phyloP scores from a whole-genome alignment of 805 yeast species.

The Maudiozyma barnettii region DNA sequence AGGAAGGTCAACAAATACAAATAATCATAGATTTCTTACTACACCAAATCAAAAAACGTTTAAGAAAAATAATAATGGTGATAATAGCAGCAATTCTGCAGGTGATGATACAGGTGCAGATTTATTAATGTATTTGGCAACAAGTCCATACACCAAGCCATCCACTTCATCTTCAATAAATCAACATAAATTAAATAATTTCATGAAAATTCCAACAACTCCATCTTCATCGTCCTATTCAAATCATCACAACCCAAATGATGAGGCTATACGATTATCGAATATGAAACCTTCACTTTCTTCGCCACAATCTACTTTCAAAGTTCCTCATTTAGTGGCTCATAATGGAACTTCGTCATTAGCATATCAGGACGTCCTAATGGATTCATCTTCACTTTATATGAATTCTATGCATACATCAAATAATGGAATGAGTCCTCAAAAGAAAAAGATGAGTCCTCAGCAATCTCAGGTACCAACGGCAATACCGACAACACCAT shows the following conservation, averaged over 20 bases:
- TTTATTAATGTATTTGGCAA: slow-evolving; percentile 29
- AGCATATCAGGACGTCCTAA: slow-evolving; percentile 12
- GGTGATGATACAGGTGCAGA: slow-evolving; percentile 29
- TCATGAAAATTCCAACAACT: slow-evolving; percentile 18
- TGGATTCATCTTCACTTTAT: slow-evolving; percentile 24
- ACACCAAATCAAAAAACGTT: slow-evolving; percentile 9
- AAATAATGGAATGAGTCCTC: slow-evolving; percentile 10
- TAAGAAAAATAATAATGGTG: slow-evolving; percentile 2
- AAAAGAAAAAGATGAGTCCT: slow-evolving; percentile 7
- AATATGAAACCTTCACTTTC: slow-evolving; percentile 23
- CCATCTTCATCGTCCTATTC: slow-evolving; percentile 13
- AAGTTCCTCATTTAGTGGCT: slow-evolving; percentile 13
- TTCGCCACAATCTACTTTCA: slow-evolving; percentile 26
- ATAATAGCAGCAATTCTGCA: neutral
- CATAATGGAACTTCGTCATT: slow-evolving; percentile 1
- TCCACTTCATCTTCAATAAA: neutral
- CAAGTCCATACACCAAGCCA: slow-evolving; percentile 24
- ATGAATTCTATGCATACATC: slow-evolving; percentile 1
- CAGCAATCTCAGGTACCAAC: neutral
- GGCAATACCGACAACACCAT: slow-evolving; percentile 24
- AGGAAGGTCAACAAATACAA: neutral
- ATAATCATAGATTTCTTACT: slow-evolving; percentile 1
- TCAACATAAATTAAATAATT: neutral
- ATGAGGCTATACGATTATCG: slow-evolving; percentile 21
- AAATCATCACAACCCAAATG: slow-evolving; percentile 2